A percentile compares a stretch with the other conserved stretches of the same genome.
Conservation (phyloP, 2,329 filamentous ascomycete species). For the Pseudonectria buxi region DNA sequence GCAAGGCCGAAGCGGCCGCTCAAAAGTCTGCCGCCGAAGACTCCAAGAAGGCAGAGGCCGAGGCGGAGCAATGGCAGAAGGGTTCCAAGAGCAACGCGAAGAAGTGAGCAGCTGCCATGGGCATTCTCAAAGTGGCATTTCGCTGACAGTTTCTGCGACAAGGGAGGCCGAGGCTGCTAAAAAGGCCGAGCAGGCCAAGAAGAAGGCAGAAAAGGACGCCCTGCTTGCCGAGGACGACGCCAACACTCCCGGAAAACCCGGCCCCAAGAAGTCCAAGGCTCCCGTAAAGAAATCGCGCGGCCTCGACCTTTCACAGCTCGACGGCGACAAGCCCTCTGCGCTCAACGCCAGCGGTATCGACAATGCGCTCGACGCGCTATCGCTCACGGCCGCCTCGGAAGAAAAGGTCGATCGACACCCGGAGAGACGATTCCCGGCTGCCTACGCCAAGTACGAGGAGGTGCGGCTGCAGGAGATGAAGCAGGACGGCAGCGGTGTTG, state of each 20-base stretch:
- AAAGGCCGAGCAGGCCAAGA: constrained; percentile 78
- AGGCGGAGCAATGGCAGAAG: constrained; percentile 74
- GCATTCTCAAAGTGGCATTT: neutral
- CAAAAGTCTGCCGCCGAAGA: constrained; percentile 69
- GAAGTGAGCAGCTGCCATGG: constrained; percentile 55
- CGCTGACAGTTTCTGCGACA: constrained; percentile 8
- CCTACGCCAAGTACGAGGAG: constrained; percentile 77
- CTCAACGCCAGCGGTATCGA: constrained; percentile 86
- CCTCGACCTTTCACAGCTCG: constrained; percentile 69
- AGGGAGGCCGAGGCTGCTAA: constrained; percentile 46
- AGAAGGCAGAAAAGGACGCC: constrained; percentile 89
- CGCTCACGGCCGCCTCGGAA: constrained; percentile 50
- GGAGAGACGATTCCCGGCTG: constrained; percentile 79
- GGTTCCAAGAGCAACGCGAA: constrained; percentile 80
- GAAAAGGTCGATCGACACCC: constrained; percentile 82
- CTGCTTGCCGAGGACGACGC: constrained; percentile 78
- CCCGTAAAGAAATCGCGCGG: constrained; percentile 65
- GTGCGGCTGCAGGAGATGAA: constrained; percentile 78
- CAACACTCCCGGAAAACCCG: constrained; percentile 46
- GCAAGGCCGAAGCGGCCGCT: constrained; percentile 84
- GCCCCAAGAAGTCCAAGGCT: constrained; percentile 61
- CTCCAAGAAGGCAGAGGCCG: constrained; percentile 56
- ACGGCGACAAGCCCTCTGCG: constrained; percentile 52
- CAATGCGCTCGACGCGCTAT: constrained; percentile 83
- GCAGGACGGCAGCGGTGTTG: constrained; percentile 63